Evolutionary conservation across 495 filamentous ascomycete genomes (phyloP).

Genomic region (Margaritispora aquatica): DNA sequence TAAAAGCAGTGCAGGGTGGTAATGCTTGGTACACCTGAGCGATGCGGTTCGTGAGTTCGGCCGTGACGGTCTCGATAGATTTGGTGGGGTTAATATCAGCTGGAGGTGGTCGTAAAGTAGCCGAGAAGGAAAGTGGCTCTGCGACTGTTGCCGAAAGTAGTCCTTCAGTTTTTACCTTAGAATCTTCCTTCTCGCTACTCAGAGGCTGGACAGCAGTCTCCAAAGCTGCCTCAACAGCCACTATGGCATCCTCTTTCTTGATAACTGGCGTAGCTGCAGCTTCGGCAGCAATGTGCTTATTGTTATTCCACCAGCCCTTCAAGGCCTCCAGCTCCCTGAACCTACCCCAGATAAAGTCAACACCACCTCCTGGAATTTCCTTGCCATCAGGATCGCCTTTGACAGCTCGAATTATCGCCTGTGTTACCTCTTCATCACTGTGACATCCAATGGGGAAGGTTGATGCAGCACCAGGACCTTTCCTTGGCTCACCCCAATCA

Average conservation of each 20-base stretch:
- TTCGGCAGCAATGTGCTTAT: conserved; percentile 27
- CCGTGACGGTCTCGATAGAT: conserved; percentile 44
- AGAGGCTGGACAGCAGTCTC: neutral
- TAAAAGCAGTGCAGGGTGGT: conserved; percentile 76
- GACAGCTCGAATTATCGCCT: conserved; percentile 59
- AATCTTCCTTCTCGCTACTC: neutral
- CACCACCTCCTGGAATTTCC: conserved; percentile 59
- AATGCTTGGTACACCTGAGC: conserved; percentile 65
- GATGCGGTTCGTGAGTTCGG: conserved; percentile 48
- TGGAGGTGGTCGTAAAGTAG: conserved; percentile 1
- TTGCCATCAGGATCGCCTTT: conserved; percentile 59
- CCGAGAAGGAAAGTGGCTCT: neutral
- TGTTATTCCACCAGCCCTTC: conserved; percentile 75
- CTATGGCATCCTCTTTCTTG: neutral
- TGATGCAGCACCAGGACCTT: conserved; percentile 66
- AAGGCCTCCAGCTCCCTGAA: conserved; percentile 77
- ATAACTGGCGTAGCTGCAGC: neutral
- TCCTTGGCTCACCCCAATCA: conserved; percentile 79
- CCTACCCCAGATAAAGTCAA: conserved; percentile 87
- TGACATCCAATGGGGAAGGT: conserved; percentile 65
- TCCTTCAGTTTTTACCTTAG: neutral
- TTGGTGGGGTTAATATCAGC: conserved; percentile 16
- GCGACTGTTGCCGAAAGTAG: neutral
- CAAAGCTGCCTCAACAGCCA: neutral
- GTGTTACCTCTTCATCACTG: conserved; percentile 68